These are phyloP conservation scores for Colletotrichum salicis DNA, from an alignment of 2,329 filamentous ascomycete genomes.

Conservation along the genomic window DNA sequence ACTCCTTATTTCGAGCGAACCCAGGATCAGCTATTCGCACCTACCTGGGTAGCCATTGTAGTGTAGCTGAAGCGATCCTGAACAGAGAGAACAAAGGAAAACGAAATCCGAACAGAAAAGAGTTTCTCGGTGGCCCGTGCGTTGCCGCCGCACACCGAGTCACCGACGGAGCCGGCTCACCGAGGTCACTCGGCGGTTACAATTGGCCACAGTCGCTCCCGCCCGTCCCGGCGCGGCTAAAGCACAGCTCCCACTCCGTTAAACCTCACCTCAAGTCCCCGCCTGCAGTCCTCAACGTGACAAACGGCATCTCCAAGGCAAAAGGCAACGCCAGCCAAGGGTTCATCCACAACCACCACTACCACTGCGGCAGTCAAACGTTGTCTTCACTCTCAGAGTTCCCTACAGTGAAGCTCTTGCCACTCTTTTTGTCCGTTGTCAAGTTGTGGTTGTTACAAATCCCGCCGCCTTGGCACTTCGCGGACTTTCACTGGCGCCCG, in stretches of 20 bases:
- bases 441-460: background rate
- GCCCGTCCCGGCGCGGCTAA: slow-evolving; percentile 15
- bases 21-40: too few relatives aligned
- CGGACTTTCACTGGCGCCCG: background rate
- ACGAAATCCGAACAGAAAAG: background rate
- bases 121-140: background rate
- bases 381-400: background rate
- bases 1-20: too few relatives aligned
- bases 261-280: background rate
- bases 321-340: background rate
- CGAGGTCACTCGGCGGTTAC: background rate
- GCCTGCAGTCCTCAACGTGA: background rate
- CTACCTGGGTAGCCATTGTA: too few relatives aligned
- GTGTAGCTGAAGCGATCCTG: too few relatives aligned
- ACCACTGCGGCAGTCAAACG: background rate
- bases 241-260: background rate
- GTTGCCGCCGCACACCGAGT: background rate
- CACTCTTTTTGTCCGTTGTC: background rate
- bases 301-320: background rate
- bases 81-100: background rate
- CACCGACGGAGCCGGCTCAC: background rate
- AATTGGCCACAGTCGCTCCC: slow-evolving; percentile 17
- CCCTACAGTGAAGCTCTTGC: background rate
- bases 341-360: background rate
- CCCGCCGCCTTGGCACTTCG: background rate